phyloP scores from a whole-genome alignment of 2,329 filamentous ascomycete species.

The Claviceps cyperi region DNA sequence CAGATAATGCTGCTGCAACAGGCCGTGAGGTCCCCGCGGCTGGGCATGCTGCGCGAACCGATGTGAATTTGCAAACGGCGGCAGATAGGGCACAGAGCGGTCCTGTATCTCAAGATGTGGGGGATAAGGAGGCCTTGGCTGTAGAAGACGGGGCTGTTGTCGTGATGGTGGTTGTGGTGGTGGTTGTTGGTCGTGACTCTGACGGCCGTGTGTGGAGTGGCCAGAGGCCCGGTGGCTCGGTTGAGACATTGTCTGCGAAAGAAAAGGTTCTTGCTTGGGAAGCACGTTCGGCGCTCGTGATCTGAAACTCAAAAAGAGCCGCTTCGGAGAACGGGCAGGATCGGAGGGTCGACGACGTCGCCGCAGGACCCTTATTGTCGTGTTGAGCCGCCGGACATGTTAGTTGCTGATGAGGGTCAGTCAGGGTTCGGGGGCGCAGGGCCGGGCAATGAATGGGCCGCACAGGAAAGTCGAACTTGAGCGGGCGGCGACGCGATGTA shows the following conservation, averaged over 20 bases:
- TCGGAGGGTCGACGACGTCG: too few species aligned
- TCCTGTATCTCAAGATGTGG: slow-evolving; percentile 9
- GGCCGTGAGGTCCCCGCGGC: slow-evolving; percentile 1
- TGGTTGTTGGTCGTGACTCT: not conserved
- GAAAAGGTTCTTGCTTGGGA: too few species aligned
- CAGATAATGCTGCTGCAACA: slow-evolving; percentile 8
- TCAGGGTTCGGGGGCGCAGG: too few species aligned
- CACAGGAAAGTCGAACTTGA: too few species aligned
- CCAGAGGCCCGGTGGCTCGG: slow-evolving; percentile 10
- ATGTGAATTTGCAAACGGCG: slow-evolving; percentile 9
- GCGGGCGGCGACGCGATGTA: too few species aligned
- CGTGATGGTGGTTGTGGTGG: slow-evolving; percentile 4
- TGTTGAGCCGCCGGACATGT: too few species aligned
- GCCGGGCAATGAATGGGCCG: too few species aligned
- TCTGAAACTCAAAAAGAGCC: too few species aligned
- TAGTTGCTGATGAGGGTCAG: too few species aligned
- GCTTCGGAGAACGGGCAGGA: too few species aligned
- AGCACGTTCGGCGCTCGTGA: too few species aligned
- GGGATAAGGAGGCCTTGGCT: slow-evolving; percentile 6
- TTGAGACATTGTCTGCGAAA: slow-evolving; percentile 15
- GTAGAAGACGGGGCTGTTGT: slow-evolving; percentile 2
- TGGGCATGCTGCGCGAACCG: slow-evolving; percentile 6
- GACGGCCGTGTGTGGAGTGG: not conserved
- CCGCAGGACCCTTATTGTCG: too few species aligned
- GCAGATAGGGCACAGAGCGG: not conserved